Evolutionary conservation across 108 stramenopile species (phyloP), one percentile per base, ranked within the genome.

Genomic region (Epipyxis sp.): DNA sequence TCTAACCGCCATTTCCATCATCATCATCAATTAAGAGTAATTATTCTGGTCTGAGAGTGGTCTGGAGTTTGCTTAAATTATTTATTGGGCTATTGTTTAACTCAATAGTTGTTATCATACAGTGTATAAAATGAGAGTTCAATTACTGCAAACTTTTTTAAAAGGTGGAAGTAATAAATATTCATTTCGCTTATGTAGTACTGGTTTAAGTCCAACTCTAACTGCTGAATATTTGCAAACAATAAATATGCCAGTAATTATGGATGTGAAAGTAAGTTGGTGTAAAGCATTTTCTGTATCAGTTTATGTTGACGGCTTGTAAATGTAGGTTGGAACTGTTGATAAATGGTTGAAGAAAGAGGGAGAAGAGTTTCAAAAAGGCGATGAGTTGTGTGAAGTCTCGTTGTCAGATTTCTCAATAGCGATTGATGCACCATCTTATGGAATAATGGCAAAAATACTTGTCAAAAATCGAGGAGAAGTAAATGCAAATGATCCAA

Each of bases 341-440:
- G 34, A 74, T 10, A 74, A 74, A 57, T 74, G 71, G 71, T 74
- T 74, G 44, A 34, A 34, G 34, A 46, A 57, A 34, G 71, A 46
- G 27, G 71, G 71, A 6, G 71, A 74, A 27, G 25, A 37, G 13
- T 74, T 74, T 74, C 10, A 3, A 6, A 6, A 16, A 6, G 34
- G 25, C 3, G 71, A 74, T 3, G 3, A 37, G 3, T 43, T 74
- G 3, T 74, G 71, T 57, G 71, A 74, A 57, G 25, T 74, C 6
- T 29, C 71, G 40, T 46, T 6, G 3, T 34, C 46, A 32, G 25
- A 10, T 42, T 27, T 74, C 32, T 42, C 71, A 32, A 74, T 74
- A 3, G 71, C 10, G 20, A 30, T 34, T 34, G 34, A 32, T 32
- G 6, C 50, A 20, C 10, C 40, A 27, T 13, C 3, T 10, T 16